phyloP scores from a whole-genome alignment of 1,284 basidiomycete genomes.

The Cutaneotrichosporon arboriforme region DNA sequence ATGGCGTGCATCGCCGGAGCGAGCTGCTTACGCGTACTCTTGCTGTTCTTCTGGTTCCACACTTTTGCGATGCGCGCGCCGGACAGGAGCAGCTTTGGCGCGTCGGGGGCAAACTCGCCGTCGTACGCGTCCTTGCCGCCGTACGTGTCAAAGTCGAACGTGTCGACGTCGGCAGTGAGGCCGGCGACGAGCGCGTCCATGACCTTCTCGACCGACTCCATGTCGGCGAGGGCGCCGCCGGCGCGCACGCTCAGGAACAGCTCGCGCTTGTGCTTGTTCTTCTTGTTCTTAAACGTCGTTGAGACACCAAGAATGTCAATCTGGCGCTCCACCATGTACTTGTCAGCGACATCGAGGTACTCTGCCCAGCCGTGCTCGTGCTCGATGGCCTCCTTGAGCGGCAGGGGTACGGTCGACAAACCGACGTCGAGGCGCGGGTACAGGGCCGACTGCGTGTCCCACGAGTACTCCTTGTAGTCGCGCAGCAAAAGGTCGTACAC shows the following conservation, averaged over 20 bases:
- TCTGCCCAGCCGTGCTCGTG: slow-evolving; percentile 44
- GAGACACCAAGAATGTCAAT: slow-evolving; percentile 69
- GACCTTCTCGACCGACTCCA: slow-evolving; percentile 24
- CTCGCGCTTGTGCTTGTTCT: slow-evolving; percentile 63
- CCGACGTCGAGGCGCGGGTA: slow-evolving; percentile 54
- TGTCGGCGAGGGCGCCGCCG: slow-evolving; percentile 25
- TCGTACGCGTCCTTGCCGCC: slow-evolving; percentile 29
- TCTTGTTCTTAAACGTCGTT: slow-evolving; percentile 57
- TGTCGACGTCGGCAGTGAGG: slow-evolving; percentile 52
- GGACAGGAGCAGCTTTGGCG: slow-evolving; percentile 17
- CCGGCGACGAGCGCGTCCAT: slow-evolving; percentile 46
- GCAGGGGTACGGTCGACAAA: slow-evolving; percentile 70
- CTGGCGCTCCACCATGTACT: slow-evolving; percentile 62
- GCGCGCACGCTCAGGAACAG: slow-evolving; percentile 58
- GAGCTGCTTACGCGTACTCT: slow-evolving; percentile 70
- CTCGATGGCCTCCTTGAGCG: slow-evolving; percentile 56
- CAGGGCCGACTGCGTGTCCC: slow-evolving; percentile 45
- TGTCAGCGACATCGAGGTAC: slow-evolving; percentile 54
- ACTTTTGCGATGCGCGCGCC: slow-evolving; percentile 47
- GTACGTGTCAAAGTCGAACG: slow-evolving; percentile 54
- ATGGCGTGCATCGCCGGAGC: slow-evolving; percentile 57
- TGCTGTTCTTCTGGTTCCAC: slow-evolving; percentile 70
- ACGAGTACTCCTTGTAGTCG: slow-evolving; percentile 85
- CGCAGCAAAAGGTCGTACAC: slow-evolving; percentile 73
- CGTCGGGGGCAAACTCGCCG: slow-evolving; percentile 9